Evolutionary conservation across 148 eudicot genomes (phyloP), one percentile per base, ranked within the genome.

Genomic region (Rhododendron mucronatum): DNA sequence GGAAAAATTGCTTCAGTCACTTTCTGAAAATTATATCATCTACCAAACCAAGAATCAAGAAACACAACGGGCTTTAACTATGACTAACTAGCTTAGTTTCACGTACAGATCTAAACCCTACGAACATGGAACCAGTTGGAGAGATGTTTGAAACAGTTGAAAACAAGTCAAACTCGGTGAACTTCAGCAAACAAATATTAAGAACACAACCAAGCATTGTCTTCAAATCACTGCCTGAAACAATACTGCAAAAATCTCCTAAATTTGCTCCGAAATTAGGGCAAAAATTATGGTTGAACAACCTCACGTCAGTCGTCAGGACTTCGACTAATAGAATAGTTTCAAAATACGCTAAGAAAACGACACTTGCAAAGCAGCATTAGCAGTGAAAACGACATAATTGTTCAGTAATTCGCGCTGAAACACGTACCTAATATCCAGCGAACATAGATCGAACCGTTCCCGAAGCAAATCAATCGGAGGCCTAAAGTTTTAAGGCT

Each of bases 401-500:
- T 28, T 10, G 59, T 3, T 1, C 3, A 73, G 79, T 48, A 28
- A 65, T 65, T 65, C 28, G 14, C 2, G 28, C 71, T 8, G 26
- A 65, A 23, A 33, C 30, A 26, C 55, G 14, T 84, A 84, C 86
- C 86, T 35, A 33, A 48, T 30, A 71, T 33, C 30, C 53, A 51
- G 67, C 80, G 47, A 37, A 35, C 63, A 50, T 1, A 35, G 79
- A 51, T 82, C 84, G 21, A 63, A 1, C 26, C 51, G 41, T n/a
- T n/a, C 51, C 84, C 33, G 30, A 37, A 57, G 48, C 84, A 82
- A 69, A 82, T 57, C 71, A 59, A 82, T 26, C 44, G 44, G 59
- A 28, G 59, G 28, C 75, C 51, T 20, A 82, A 61, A 37, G 12
- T 15, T 18, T 18, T 18, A 41, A 21, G 6, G 63, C 39, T 15